Base-by-base conservation (phyloP, 2,329 filamentous ascomycete genomes). In the Lecanicillium sp. region DNA sequence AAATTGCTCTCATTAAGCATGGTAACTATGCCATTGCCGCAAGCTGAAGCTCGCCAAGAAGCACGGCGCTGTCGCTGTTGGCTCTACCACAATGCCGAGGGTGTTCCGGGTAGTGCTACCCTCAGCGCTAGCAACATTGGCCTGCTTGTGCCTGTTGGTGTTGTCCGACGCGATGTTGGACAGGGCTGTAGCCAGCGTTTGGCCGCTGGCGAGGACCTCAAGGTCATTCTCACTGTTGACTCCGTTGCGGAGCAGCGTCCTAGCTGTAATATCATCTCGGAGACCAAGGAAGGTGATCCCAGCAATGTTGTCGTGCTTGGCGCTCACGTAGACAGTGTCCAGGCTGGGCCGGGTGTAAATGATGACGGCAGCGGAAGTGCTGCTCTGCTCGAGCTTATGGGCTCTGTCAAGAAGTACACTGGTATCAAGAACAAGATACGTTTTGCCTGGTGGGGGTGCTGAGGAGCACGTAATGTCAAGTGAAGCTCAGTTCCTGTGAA, bases 61-160 rank as follows among this genome's bases (percentile, higher is more conserved):
- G 3, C 53, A 60, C 20, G 65, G 65, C 28, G 66, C 65, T 2
- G 11, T 61, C 5, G 65, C 56, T 27, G 62, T 71, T 2, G 58
- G 83, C 35, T 83, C 42, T 81, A 78, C 58, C 75, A 84, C 65
- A 78, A 82, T 45, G 63, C 58, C 3, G 58, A 67, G 0, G 75
- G 73, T 1, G 45, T 51, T 9, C 37, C 62, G 4, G 54, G 67
- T 2, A 58, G 62, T 17, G 77, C 73, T 7, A 80, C 75, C 0
- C 63, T 83, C 3, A 66, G 70, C 14, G 61, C 60, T 1, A 57
- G 58, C 46, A 63, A 60, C 48, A 44, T 56, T 19, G 53, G 54
- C 7, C 47, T 51, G 14, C 49, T 64, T 4, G 52, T 59, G 9
- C 59, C 64, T 9, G 56, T 61, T 5, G 63, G 53, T 8, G 54